Evolutionary conservation across 176 grass and related monocot species (phyloP), one percentile per base, ranked within the genome.

Genomic region (Oryza coarctata): DNA sequence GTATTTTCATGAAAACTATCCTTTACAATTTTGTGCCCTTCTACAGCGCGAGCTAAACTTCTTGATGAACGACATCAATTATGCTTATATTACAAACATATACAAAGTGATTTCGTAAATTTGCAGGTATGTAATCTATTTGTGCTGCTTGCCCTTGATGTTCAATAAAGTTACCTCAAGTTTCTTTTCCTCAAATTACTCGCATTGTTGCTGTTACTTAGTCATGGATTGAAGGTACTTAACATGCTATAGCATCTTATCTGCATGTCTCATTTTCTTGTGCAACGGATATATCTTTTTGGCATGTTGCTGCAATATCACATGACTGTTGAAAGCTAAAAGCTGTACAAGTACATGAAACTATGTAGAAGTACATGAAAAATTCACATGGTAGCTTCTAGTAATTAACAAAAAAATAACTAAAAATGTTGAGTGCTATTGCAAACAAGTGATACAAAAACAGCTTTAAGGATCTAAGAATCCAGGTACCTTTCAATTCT

Each of bases 1-100:
- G 31, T 65, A 31, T 45, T 78, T 65, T 78, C 61, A 78, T 65
- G 38, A 20, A 22, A 78, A 65, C 30, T 57, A 25, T n/a, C 45
- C 28, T 12, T 65, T 31, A 44, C 15, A 65, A 31, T 11, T 44
- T 45, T 65, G 23, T 78, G 64, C 17, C 36, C 27, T 31, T 30
- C 39, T 78, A 45, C 63, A 80, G 78, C 65, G 65, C 69, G 78
- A 80, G 31, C 45, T 52, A 58, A 58, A 70, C 65, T 80, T 70
- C 25, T 80, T 44, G 9, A 25, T 57, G 49, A 34, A 47, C 23
- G 7, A 68, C n/a, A 80, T 38, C 78, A 28, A 3, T 32, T 70
- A 58, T 9, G 3, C 31, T 70, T 1, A 38, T 80, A 70, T 80
- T 58, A 2, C 23, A 15, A 58, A 80, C 15, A 39, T 27, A 28